Base-by-base conservation (phyloP, 306 rosid species). In the Urtica urens region DNA sequence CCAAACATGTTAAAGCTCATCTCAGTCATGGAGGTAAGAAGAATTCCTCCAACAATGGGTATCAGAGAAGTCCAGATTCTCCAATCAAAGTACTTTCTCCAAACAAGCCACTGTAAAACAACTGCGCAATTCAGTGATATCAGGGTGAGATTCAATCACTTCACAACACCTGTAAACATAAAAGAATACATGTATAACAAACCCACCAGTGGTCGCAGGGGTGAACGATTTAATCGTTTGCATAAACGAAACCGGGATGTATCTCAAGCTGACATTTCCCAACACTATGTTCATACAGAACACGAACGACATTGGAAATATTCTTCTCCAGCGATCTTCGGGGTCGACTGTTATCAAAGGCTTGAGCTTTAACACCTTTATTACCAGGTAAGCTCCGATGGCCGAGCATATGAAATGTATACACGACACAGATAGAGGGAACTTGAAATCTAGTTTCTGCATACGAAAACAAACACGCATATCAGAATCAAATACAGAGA, bases 11-110 rank as follows among this genome's bases (percentile, higher is more conserved):
- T 90, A 75, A 90, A 90, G 66, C 90, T 90, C 64, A 90, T 84
- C 71, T 90, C 97, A 54, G 97, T 84, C 16, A 84, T 68, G 50
- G 97, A 90, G 24, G 97, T 79, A 24, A 90, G 95, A 64, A 90
- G 95, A 75, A 90, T 90, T 66, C 97, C 97, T 64, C 97, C 97
- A 57, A 90, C 97, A 68, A 90, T 90, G 47, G 97, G 97, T 66
- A 84, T 69, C 71, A 90, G 79, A 48, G 95, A 67, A 68, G 80
- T 65, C 97, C 97, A 90, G 52, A 84, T 84, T 53, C 95, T 76
- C 90, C 80, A 90, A 56, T 90, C 95, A 64, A 90, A 90, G 70
- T 69, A 31, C 64, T 90, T 90, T 74, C 77, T 84, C 97, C 97
- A 90, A 10, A 88, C 90, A 34, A 88, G 77, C 93, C 95, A 84